A percentile compares a stretch with the other conserved stretches of the same genome.
These are phyloP conservation scores for Aspergillus bridgeri DNA, from an alignment of 495 filamentous ascomycete genomes.

Conservation along the genomic window DNA sequence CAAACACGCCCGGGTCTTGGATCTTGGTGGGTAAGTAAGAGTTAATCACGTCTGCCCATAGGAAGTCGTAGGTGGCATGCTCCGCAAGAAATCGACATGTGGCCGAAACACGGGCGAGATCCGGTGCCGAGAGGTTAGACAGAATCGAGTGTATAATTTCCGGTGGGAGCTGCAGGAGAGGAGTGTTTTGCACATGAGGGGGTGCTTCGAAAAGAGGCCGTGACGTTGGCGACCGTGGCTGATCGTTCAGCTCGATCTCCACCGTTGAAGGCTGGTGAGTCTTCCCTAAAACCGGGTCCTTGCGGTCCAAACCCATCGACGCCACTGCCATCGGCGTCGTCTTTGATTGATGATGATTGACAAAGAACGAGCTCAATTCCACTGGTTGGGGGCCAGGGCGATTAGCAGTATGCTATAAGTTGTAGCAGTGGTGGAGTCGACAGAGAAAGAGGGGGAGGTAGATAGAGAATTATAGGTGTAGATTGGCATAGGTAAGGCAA, in stretches of 20 bases:
- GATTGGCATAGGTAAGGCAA: neutral
- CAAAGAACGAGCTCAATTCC: neutral
- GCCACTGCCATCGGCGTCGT: slow-evolving; percentile 15
- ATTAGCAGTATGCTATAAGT: neutral
- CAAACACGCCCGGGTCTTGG: slow-evolving; percentile 50
- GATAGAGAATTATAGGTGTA: neutral
- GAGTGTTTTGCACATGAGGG: slow-evolving; percentile 5
- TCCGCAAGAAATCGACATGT: slow-evolving; percentile 54
- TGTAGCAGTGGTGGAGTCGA: neutral
- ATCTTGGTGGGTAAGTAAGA: slow-evolving; percentile 53
- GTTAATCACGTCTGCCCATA: slow-evolving; percentile 63
- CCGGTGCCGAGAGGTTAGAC: slow-evolving; percentile 54
- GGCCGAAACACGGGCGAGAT: slow-evolving; percentile 51
- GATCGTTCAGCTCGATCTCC: slow-evolving; percentile 5
- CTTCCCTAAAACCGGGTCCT: slow-evolving; percentile 11
- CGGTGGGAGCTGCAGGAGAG: slow-evolving; percentile 51
- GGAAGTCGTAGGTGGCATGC: slow-evolving; percentile 51
- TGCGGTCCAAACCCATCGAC: slow-evolving; percentile 7
- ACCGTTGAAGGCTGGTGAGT: slow-evolving; percentile 9
- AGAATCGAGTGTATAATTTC: slow-evolving; percentile 64
- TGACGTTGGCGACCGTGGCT: slow-evolving; percentile 1
- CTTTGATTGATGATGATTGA: neutral
- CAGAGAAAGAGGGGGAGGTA: neutral
- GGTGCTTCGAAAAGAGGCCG: neutral
- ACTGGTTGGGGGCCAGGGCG: neutral